Evolutionary conservation across 192 early-diverging fungal genomes (phyloP), one percentile per base, ranked within the genome.

Genomic region (Backusella circina): DNA sequence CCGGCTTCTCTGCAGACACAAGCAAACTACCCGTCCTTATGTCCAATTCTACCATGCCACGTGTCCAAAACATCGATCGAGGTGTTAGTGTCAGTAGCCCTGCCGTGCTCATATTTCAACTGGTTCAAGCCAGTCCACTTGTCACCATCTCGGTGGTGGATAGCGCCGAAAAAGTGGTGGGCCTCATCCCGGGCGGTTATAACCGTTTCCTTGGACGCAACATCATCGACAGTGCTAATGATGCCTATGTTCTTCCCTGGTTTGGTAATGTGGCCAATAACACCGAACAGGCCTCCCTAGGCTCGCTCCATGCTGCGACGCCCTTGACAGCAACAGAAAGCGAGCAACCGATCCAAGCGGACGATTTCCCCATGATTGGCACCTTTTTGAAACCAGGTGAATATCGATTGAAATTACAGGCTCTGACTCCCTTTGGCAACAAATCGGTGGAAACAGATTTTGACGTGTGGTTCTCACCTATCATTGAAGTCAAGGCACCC

Each of bases 181-280:
- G 74, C 6, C 36, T 9, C 10, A 54, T 80, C 18, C 79, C 79
- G 7, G 61, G 69, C 36, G 79, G 79, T 3, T 72, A 51, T 23
- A 36, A 51, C 2, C 36, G 9, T 5, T 75, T 32, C 35, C 64
- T 80, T 67, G 64, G 79, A 13, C 65, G 74, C 16, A 75, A 70
- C 57, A 66, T 64, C 9, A 23, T 80, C 0, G 7, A 26, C 5
- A 37, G 75, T 73, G 21, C 66, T 0, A 16, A 18, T 0, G 79
- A 80, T 76, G 33, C 72, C 3, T 38, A 68, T 38, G 50, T 66
- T 0, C 21, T 80, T 8, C 23, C 32, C 16, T 80, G 79, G 79
- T 76, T 35, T 67, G 79, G 79, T 3, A 73, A 67, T 16, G 32
- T 80, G 0, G 75, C 54, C 2, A 41, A 51, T 10, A 57, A 35